Base-by-base conservation (phyloP, 805 yeast genomes). In the Wickerhamiella qilinensis region DNA sequence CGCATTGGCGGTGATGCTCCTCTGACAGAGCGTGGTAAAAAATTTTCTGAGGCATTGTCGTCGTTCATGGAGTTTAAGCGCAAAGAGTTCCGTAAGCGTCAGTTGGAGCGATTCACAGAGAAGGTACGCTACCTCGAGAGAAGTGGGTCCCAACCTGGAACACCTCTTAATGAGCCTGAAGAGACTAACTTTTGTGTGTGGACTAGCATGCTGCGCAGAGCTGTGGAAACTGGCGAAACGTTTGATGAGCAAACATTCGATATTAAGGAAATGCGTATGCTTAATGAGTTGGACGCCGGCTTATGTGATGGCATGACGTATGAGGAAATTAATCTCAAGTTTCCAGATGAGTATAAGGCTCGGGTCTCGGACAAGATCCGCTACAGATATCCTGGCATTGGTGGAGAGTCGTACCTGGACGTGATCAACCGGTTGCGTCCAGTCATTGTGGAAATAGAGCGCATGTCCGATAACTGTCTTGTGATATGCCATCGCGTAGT, bases 311-410 rank as follows among this genome's bases (percentile, higher is more conserved):
- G 94, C 3, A 66, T 86, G 77, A 86, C 97, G 0, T 86, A 91
- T 53, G 77, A 75, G 38, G 93, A 88, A 48, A 86, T 88, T 46
- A 81, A 77, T 54, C 61, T 59, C 9, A 61, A 64, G 44, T 72
- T 67, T 50, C 94, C 96, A 0, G 70, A 70, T 28, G 97, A 88
- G 56, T 88, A 77, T 53, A 72, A 69, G 31, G 70, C 84, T 15
- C 69, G 97, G 42, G 59, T 83, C 47, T 64, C 67, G 31, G 79
- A 84, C 57, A 88, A 88, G 58, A 65, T 88, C 49, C 65, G 77
- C 15, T 88, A 88, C 58, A 65, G 98, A 43, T 88, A 88, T 54
- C 98, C 97, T 1, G 98, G 98, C 3, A 81, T 84, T 36, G 96
- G 97, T 6, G 98, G 98, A 15, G 98, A 88, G 58, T 81, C 94